A percentile compares a stretch with the other conserved stretches of the same genome.
These are phyloP conservation scores for Monosporozyma aerobia DNA, from an alignment of 805 yeast species.

Conservation along the genomic window DNA sequence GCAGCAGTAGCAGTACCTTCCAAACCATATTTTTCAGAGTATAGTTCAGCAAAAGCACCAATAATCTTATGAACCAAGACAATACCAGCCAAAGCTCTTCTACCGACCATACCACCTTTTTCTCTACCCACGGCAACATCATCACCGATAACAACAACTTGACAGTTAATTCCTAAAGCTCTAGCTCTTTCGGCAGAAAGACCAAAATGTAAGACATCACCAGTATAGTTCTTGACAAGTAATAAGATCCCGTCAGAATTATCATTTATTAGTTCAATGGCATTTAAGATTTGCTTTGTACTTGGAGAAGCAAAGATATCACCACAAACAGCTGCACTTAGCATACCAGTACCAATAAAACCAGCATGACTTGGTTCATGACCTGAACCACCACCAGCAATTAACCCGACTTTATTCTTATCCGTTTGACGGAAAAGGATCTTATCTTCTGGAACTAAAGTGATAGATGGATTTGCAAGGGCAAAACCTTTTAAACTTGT, in stretches of 20 bases:
- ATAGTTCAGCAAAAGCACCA: conserved; percentile 57
- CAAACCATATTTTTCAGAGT: conserved; percentile 37
- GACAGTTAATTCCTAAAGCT: conserved; percentile 62
- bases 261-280: conserved; percentile 36
- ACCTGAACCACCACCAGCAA: conserved; percentile 94
- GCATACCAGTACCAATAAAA: conserved; percentile 72
- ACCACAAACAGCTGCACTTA: conserved; percentile 87
- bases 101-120: conserved; percentile 85
- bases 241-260: conserved; percentile 51
- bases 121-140: conserved; percentile 91
- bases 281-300: conserved; percentile 76
- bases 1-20: conserved; percentile 52
- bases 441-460: conserved; percentile 32
- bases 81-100: conserved; percentile 92
- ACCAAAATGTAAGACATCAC: conserved; percentile 89
- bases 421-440: conserved; percentile 29
- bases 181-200: conserved; percentile 83
- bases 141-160: conserved; percentile 73
- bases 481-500: conserved; percentile 34
- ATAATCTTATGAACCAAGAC: conserved; percentile 74
- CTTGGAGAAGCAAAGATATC: conserved; percentile 90
- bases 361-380: conserved; percentile 95
- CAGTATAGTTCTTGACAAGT: conserved; percentile 87
- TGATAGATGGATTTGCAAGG: conserved; percentile 31
- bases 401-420: conserved; percentile 51